Evolutionary conservation across 306 rosid genomes (phyloP).

Genomic region (Cyclanthera cordifolia): DNA sequence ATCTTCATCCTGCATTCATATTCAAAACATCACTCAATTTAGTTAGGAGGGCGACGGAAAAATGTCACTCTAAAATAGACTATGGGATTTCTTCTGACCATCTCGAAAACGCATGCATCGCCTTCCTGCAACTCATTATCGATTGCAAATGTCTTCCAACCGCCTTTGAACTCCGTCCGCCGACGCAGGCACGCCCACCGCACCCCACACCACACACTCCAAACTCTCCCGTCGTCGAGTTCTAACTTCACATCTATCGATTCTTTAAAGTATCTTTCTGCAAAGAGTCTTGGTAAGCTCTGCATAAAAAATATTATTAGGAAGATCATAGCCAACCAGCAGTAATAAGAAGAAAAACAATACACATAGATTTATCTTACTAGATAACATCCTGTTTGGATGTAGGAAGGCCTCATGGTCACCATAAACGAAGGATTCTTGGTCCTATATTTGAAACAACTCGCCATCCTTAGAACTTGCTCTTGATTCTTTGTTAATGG

Average conservation of each 20-base stretch:
- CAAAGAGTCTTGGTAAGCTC: not conserved
- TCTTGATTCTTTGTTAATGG: not conserved
- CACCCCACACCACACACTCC: not conserved
- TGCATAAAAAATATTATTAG: not conserved
- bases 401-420: slow-evolving; percentile 5
- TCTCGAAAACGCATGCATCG: not conserved
- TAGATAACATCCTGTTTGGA: not conserved
- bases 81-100: not conserved
- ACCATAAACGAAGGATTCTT: slow-evolving; percentile 2
- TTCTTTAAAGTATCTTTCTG: not conserved
- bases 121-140: not conserved
- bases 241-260: not conserved
- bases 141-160: not conserved
- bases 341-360: too few relatives aligned
- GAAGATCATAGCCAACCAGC: too few relatives aligned
- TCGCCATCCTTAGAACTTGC: not conserved
- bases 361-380: not conserved
- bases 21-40: too few relatives aligned
- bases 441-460: not conserved
- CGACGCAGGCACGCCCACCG: slow-evolving; percentile 1
- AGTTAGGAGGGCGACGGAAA: not conserved
- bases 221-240: not conserved
- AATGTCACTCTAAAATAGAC: not conserved
- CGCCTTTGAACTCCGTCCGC: slow-evolving; percentile 1
- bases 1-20: too few relatives aligned